These are phyloP conservation scores for Bothriochloa decipiens DNA, from an alignment of 176 grass and related monocot species.

Conservation along the genomic window DNA sequence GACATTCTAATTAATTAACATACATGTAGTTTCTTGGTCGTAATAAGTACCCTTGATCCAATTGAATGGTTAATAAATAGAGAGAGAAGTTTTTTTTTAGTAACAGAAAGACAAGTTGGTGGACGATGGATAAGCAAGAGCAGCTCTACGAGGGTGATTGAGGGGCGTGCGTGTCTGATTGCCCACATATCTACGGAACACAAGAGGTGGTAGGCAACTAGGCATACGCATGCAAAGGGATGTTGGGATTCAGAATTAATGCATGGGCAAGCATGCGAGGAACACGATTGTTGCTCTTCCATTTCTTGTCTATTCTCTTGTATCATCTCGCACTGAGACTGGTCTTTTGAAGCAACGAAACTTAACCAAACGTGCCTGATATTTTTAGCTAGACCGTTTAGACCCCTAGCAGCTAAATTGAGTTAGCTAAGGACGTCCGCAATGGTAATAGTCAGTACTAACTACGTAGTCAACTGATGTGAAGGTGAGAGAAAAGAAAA, in stretches of 20 bases:
- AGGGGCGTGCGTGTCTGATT: conserved; percentile 5
- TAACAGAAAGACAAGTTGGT: not conserved
- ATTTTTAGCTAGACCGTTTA: too few species aligned
- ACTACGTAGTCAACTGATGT: too few species aligned
- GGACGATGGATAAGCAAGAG: conserved; percentile 14
- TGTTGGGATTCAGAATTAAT: conserved; percentile 19
- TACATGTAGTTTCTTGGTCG: too few species aligned
- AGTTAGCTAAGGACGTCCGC: not conserved
- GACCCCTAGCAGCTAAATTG: too few species aligned
- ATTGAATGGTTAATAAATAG: not conserved
- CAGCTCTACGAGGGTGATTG: not conserved
- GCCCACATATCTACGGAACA: not conserved
- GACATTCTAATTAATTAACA: too few species aligned
- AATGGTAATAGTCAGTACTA: too few species aligned
- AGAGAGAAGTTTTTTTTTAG: not conserved
- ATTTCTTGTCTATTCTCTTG: not conserved
- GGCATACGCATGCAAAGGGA: conserved; percentile 38
- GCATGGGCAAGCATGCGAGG: not conserved
- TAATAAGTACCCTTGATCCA: too few species aligned
- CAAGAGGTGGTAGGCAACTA: not conserved
- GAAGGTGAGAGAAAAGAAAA: too few species aligned
- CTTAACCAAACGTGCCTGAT: too few species aligned
- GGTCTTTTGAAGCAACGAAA: too few species aligned
- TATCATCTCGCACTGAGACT: too few species aligned
- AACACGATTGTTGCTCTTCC: not conserved